Percentiles rank a stretch among this genome's conserved stretches.
Conservation (phyloP, 2,329 filamentous ascomycete species). For the Arachnomyces sp. region DNA sequence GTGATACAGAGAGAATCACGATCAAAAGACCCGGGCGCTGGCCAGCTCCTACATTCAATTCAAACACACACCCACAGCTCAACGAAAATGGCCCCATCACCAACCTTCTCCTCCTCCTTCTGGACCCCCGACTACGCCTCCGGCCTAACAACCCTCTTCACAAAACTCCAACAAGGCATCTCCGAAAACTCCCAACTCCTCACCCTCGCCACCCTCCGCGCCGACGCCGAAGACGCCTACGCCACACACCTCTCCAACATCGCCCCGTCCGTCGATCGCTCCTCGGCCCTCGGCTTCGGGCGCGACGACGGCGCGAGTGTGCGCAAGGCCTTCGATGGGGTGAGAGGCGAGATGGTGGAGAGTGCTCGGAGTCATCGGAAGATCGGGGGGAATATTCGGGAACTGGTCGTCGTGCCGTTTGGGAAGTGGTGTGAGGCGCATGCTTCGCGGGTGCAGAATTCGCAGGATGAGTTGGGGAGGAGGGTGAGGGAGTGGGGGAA, state of each 20-base stretch:
- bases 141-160: constrained; percentile 88
- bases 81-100: constrained; percentile 59
- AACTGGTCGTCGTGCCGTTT: constrained; percentile 91
- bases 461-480: constrained; percentile 84
- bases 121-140: constrained; percentile 98
- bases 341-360: constrained; percentile 86
- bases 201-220: constrained; percentile 84
- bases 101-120: constrained; percentile 89
- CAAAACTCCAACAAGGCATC: constrained; percentile 92
- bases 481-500: constrained; percentile 90
- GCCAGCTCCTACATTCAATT: not conserved
- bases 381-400: constrained; percentile 91
- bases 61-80: constrained; percentile 8
- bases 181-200: constrained; percentile 92
- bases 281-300: constrained; percentile 67
- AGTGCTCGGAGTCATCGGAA: constrained; percentile 85
- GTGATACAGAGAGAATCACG: too few species aligned
- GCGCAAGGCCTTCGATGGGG: constrained; percentile 92
- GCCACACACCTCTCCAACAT: constrained; percentile 75
- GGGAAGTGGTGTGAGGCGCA: constrained; percentile 94
- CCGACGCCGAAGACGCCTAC: constrained; percentile 90
- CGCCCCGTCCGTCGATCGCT: constrained; percentile 69
- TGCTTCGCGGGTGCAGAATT: constrained; percentile 81
- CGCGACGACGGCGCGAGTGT: constrained; percentile 94
- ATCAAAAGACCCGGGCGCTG: not conserved